Percentiles rank a stretch among this genome's conserved stretches.
phyloP scores from a whole-genome alignment of 2,329 filamentous ascomycete genomes.

The Alternaria sp. region DNA sequence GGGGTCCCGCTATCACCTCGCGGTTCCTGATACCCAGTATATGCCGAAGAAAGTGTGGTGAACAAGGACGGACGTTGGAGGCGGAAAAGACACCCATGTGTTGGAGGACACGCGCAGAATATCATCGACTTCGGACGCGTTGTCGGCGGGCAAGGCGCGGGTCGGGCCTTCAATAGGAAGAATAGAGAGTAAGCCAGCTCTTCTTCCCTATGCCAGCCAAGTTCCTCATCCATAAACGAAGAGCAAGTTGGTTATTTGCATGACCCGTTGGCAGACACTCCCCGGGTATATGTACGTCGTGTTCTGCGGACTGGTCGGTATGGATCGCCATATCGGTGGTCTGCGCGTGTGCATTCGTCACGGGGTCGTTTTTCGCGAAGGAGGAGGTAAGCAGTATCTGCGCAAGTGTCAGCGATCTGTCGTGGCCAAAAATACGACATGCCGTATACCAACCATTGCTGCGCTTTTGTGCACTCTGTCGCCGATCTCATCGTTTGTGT shows the following conservation, averaged over 20 bases:
- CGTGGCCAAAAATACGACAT: background rate
- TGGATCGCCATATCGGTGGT: background rate
- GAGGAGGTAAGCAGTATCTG: background rate
- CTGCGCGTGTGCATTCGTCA: background rate
- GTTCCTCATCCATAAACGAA: background rate
- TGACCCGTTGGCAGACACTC: background rate
- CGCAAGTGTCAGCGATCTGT: background rate
- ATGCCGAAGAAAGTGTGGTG: background rate
- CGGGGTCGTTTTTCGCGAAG: background rate
- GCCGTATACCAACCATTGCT: background rate
- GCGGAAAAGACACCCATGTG: background rate
- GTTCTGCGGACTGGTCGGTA: background rate
- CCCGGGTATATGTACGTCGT: background rate
- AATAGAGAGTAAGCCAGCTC: background rate
- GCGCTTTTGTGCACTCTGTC: background rate
- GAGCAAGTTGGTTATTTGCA: background rate
- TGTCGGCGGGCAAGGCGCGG: background rate
- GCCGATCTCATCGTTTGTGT: background rate
- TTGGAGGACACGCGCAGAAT: background rate
- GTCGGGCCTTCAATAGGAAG: background rate
- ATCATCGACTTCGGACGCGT: background rate
- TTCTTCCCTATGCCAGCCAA: background rate
- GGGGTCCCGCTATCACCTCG: background rate
- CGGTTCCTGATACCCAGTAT: background rate
- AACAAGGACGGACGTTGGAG: background rate